Evolutionary conservation across 805 yeast species (phyloP), one percentile per base, ranked within the genome.

Genomic region (Yarrowia sp.): DNA sequence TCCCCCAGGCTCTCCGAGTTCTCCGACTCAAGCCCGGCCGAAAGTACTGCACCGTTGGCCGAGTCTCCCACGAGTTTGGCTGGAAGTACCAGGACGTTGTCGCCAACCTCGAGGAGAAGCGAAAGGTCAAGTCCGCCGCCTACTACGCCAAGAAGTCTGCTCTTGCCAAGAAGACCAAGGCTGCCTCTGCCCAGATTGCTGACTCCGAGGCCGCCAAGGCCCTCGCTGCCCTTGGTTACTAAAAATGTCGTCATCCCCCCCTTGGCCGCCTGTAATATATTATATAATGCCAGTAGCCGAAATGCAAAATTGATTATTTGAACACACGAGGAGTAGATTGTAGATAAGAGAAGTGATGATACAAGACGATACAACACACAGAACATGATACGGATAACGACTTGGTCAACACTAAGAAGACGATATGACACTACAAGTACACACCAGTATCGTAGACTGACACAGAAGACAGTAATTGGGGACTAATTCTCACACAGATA

Each of bases 81-180:
- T 95, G 99, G 99, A 95, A 92, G 84, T 95, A 95, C 96, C 96
- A 92, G 84, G 92, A 95, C 72, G 88, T 95, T 79, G 99, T 95
- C 76, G 90, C 91, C 79, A 87, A 92, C 80, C 90, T 95, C 80
- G 99, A 95, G 87, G 98, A 92, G 83, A 93, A 96, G 92, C 90
- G 99, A 86, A 92, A 90, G 89, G 96, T 92, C 80, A 92, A 89
- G 86, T 87, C 97, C 76, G 96, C 96, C 79, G 99, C 96, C 83
- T 95, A 90, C 90, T 91, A 92, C 88, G 96, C 96, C 77, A 92
- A 91, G 89, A 95, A 93, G 97, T 86, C 84, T 81, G 96, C 98
- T 81, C 89, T 90, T 78, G 83, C 88, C 81, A 90, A 90, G 89
- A 93, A 93, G 88, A 83, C 89, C 75, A 83, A 84, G 73, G 86